Base-by-base conservation (phyloP, 371 early-diverging fungal species). In the Furculomyces boomerangus region DNA sequence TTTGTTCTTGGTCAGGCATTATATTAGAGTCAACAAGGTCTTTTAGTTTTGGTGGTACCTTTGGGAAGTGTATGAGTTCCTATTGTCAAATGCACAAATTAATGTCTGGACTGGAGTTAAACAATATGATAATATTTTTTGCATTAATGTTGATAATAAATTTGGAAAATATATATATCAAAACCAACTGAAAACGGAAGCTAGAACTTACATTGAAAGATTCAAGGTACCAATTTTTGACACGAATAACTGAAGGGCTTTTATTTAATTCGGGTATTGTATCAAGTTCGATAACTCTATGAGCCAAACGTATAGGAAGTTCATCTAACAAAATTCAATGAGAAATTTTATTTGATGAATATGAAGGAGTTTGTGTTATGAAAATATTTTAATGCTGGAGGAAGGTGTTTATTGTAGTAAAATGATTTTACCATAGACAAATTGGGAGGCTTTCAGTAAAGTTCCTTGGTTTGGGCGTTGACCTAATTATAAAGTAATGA, bases 151-250 rank as follows among this genome's bases (percentile, higher is more conserved):
- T n/a, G n/a, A n/a, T n/a, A n/a, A n/a, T n/a, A n/a, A n/a, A n/a
- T n/a, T n/a, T n/a, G n/a, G n/a, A n/a, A n/a, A n/a, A n/a, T n/a
- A n/a, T n/a, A n/a, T n/a, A n/a, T n/a, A n/a, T n/a, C n/a, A n/a
- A n/a, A n/a, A n/a, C n/a, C n/a, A n/a, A n/a, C n/a, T n/a, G n/a
- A n/a, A n/a, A n/a, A n/a, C n/a, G n/a, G n/a, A n/a, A n/a, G 39
- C 1, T n/a, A 16, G 22, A 37, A 20, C 64, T 61, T 77, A 80
- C 84, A 71, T 84, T 73, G 70, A 91, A 95, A 46, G 87, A 86
- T 57, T 92, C 86, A 31, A 88, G 81, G 64, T 96, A 96, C 93
- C 91, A 92, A 58, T 90, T 75, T 66, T 92, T 90, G 41, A 96
- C 97, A 37, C 80, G 78, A 39, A 78, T 56, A 52, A 96, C 86